Evolutionary conservation across 169 alveolate genomes (phyloP).

Genomic region (Ichthyophthirius multifiliis): DNA sequence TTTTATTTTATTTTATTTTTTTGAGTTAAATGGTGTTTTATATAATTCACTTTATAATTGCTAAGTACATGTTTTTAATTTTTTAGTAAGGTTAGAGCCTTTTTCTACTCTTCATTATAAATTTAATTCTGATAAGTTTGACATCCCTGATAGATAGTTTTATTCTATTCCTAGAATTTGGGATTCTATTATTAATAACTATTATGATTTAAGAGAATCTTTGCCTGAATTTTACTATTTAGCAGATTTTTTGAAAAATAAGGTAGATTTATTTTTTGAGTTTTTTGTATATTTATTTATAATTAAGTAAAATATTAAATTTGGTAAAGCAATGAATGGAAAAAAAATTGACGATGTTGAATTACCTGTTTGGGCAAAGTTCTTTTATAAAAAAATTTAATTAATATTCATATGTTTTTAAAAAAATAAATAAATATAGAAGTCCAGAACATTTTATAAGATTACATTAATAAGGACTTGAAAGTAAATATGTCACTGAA

Average conservation of each 20-base stretch:
- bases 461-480: slow-evolving; percentile 81
- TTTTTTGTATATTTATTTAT: too few species aligned
- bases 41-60: slow-evolving; percentile 66
- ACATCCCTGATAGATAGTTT: slow-evolving; percentile 60
- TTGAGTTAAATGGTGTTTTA: not conserved
- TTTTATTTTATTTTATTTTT: not conserved
- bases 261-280: slow-evolving; percentile 39
- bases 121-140: slow-evolving; percentile 63
- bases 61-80: slow-evolving; percentile 56
- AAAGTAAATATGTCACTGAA: slow-evolving; percentile 91
- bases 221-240: slow-evolving; percentile 85
- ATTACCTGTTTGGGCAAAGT: slow-evolving; percentile 9
- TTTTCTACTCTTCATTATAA: slow-evolving; percentile 57
- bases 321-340: slow-evolving; percentile 12
- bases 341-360: not conserved
- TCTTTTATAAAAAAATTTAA: not conserved
- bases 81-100: slow-evolving; percentile 59
- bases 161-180: slow-evolving; percentile 51
- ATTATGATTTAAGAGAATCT: slow-evolving; percentile 60
- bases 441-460: not conserved
- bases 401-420: not conserved
- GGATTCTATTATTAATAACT: slow-evolving; percentile 51
- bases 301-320: too few species aligned
- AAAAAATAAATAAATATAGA: not conserved
- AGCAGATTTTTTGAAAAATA: slow-evolving; percentile 81